A percentile compares a stretch with the other conserved stretches of the same genome.
These are phyloP conservation scores for Chaetomidium leptoderma DNA, from an alignment of 495 filamentous ascomycete genomes.

Conservation along the genomic window DNA sequence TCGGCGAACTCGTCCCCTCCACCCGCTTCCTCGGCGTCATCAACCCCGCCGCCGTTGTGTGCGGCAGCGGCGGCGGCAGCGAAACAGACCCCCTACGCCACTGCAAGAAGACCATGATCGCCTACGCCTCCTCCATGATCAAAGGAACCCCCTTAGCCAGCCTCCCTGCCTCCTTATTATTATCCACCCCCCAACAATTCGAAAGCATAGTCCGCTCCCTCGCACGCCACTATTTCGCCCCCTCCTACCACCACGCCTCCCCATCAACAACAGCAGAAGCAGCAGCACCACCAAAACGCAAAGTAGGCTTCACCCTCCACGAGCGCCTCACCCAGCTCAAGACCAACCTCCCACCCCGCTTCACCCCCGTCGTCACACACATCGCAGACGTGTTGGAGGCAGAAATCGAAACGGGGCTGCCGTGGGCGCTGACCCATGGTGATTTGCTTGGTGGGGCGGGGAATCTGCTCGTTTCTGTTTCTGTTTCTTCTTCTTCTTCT, in stretches of 20 bases:
- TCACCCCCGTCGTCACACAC: not conserved
- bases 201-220: not conserved
- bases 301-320: conserved; percentile 35
- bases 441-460: conserved; percentile 44
- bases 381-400: conserved; percentile 24
- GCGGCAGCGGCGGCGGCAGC: not conserved
- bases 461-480: conserved; percentile 52
- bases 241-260: not conserved
- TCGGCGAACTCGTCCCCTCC: conserved; percentile 37
- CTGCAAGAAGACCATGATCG: not conserved
- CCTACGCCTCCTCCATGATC: not conserved
- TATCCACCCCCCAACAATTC: not conserved
- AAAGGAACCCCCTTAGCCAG: too few relatives aligned
- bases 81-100: not conserved
- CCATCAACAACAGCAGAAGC: not conserved
- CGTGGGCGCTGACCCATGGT: conserved; percentile 54
- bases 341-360: not conserved
- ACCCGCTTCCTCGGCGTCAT: conserved; percentile 27
- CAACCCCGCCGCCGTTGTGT: not conserved
- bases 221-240: not conserved
- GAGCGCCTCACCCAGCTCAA: conserved; percentile 22
- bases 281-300: not conserved
- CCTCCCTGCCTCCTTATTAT: too few relatives aligned
- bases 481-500: too few relatives aligned
- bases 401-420: conserved; percentile 37